phyloP scores from a whole-genome alignment of 148 eudicot species.

The Cornus controversa region DNA sequence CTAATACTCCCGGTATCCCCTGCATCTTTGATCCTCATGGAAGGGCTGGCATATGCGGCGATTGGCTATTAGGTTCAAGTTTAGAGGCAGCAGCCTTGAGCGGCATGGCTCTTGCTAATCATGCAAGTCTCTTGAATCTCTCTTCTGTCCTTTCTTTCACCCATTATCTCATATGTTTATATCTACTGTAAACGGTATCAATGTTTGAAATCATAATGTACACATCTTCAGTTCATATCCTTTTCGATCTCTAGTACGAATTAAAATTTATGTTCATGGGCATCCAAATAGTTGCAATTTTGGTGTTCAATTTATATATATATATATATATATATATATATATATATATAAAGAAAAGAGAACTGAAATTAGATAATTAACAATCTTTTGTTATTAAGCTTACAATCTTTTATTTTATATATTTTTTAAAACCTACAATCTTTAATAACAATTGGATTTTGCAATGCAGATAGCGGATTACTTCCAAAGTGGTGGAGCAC shows the following conservation, averaged over 20 bases:
- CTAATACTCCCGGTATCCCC: slow-evolving; percentile 82
- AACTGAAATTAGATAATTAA: background rate
- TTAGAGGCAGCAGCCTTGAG: slow-evolving; percentile 92
- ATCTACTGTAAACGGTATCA: background rate
- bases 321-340: too few species aligned
- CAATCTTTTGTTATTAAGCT: background rate
- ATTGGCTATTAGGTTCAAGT: slow-evolving; percentile 96
- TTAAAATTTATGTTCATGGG: background rate
- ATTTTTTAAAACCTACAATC: too few species aligned
- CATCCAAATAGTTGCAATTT: background rate
- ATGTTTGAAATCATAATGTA: background rate
- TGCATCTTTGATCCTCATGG: slow-evolving; percentile 95
- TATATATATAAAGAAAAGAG: too few species aligned
- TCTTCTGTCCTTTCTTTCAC: background rate
- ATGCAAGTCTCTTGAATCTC: slow-evolving; percentile 38
- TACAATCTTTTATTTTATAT: too few species aligned
- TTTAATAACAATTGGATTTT: slow-evolving; percentile 4
- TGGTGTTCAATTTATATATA: background rate
- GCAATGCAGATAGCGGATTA: slow-evolving; percentile 74
- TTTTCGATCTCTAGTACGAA: background rate
- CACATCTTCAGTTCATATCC: too few species aligned
- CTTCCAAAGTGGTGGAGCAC: slow-evolving; percentile 65
- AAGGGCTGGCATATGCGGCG: slow-evolving; percentile 97
- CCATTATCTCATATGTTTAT: background rate
- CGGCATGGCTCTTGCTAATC: slow-evolving; percentile 92